Base-by-base conservation (phyloP, 192 early-diverging fungal species). In the Coemansia sp. region DNA sequence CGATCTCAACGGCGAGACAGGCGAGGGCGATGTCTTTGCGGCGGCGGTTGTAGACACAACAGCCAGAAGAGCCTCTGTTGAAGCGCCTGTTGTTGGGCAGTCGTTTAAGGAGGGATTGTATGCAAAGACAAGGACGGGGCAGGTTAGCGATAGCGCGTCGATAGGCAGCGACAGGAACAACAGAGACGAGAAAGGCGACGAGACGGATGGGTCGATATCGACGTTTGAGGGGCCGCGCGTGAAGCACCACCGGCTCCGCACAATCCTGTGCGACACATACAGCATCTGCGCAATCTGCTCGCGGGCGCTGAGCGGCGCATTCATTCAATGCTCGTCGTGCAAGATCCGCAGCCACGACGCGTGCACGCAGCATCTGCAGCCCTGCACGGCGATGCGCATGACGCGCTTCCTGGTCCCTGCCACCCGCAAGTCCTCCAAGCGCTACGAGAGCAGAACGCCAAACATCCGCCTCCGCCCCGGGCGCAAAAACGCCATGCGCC, bases 301-400 rank as follows among this genome's bases (percentile, higher is more conserved):
- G 2, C 59, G 40, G 41, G 28, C 71, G 6, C 59, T 80, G 37
- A 74, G 58, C 30, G 77, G 77, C 13, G 64, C 77, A 7, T 74
- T 80, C 27, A 67, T 74, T 19, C 77, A 80, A 61, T 80, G 77
- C 68, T 61, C 68, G 9, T 70, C 77, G 9, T 80, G 77, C 64
- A 80, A 80, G 55, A 80, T 63, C 37, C 77, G 77, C 33, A 74
- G 77, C 58, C 77, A 80, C 59, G 77, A 74, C 31, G 71, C 71
- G 23, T 80, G 77, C 42, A 64, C 64, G 2, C 54, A 54, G 25
- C 64, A 50, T 17, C 72, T 80, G 2, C 44, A 48, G 61, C 64
- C 71, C 20, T 80, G 77, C 56, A 50, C 72, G 23, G 59, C 77
- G 2, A 80, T 80, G 77, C 77, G 77, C 64, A 80, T 80, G 77